Percentiles rank a stretch among this genome's conserved stretches.
phyloP scores from a whole-genome alignment of 192 early-diverging fungal species.

The Linderina pennispora region DNA sequence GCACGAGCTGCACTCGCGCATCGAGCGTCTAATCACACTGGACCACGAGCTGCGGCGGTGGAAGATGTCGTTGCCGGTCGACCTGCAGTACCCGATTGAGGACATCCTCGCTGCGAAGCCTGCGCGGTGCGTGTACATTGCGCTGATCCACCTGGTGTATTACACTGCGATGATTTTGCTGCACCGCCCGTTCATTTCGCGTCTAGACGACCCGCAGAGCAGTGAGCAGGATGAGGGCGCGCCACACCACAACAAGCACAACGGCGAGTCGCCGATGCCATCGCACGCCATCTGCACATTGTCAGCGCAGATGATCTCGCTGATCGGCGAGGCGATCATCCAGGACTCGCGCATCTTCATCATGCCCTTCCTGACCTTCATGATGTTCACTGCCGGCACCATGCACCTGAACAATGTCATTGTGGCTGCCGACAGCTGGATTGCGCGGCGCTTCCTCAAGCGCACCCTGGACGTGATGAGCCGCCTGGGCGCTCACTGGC shows the following conservation, averaged over 20 bases:
- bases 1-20: conserved; percentile 29
- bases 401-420: conserved; percentile 48
- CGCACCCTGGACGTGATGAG: conserved; percentile 46
- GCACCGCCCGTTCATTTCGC: conserved; percentile 45
- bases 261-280: conserved; percentile 17
- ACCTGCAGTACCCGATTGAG: conserved; percentile 32
- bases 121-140: conserved; percentile 38
- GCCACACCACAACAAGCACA: neutral
- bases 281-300: conserved; percentile 46
- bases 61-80: conserved; percentile 31
- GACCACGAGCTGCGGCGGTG: conserved; percentile 46
- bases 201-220: conserved; percentile 17
- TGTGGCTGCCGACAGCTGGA: conserved; percentile 39
- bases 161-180: conserved; percentile 46
- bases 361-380: conserved; percentile 47
- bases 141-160: conserved; percentile 42
- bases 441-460: conserved; percentile 44
- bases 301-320: conserved; percentile 45
- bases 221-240: neutral
- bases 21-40: conserved; percentile 32
- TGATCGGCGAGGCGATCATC: conserved; percentile 34
- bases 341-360: conserved; percentile 42
- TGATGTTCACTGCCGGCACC: conserved; percentile 45
- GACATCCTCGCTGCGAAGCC: conserved; percentile 31
- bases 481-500: conserved; percentile 43